Evolutionary conservation across 768 basidiomycete species (phyloP).

Genomic region (Leccinum subgranulosum): DNA sequence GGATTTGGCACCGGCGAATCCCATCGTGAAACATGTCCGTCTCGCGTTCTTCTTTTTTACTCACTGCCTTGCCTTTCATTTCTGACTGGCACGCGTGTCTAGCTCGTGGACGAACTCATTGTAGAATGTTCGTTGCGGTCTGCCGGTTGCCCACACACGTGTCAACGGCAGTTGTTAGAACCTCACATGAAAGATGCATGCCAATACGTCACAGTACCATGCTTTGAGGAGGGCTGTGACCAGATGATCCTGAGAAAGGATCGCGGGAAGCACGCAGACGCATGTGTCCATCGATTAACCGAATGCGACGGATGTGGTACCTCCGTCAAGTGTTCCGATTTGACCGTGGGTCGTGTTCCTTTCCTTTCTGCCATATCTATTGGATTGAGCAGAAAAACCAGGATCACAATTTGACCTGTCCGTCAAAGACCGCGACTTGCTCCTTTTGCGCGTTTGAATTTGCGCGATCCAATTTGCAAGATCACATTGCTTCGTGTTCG

Average conservation of each 20-base stretch:
- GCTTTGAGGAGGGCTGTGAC: conserved; percentile 46
- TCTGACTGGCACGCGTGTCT: conserved; percentile 8
- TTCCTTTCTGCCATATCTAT: background rate
- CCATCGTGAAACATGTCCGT: conserved; percentile 62
- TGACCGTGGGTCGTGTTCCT: conserved; percentile 34
- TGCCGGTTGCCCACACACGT: conserved; percentile 59
- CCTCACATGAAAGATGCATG: conserved; percentile 64
- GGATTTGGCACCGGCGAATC: conserved; percentile 66
- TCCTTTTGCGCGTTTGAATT: conserved; percentile 39
- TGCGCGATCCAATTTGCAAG: conserved; percentile 30
- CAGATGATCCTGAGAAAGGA: conserved; percentile 46
- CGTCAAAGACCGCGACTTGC: conserved; percentile 36
- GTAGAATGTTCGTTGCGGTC: conserved; percentile 66
- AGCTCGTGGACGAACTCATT: conserved; percentile 82
- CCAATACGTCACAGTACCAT: conserved; percentile 50
- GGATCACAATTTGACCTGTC: conserved; percentile 41
- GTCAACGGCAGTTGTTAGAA: conserved; percentile 64
- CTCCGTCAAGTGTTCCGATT: conserved; percentile 32
- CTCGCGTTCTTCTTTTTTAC: conserved; percentile 4
- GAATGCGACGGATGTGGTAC: conserved; percentile 40
- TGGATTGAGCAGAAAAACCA: conserved; percentile 16
- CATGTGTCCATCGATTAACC: conserved; percentile 35
- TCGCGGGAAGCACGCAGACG: conserved; percentile 38
- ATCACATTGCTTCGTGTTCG: conserved; percentile 40
- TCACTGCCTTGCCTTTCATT: background rate